Percentiles rank a stretch among this genome's conserved stretches.
phyloP scores from a whole-genome alignment of 140 eudicot species.

The Ambrosia hybrid region DNA sequence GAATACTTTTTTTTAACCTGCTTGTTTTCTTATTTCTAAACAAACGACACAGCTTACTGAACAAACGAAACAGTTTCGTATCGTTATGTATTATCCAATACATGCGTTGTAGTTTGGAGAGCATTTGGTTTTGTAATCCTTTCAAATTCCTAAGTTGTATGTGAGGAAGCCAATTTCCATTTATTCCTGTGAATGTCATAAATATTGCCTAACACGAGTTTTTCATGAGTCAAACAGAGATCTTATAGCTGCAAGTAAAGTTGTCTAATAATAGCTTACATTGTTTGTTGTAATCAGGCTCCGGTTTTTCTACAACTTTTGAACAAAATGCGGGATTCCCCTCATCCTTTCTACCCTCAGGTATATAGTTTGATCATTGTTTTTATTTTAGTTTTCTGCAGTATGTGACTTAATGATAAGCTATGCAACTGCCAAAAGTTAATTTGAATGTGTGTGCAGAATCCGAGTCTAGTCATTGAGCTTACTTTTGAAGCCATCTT shows the following conservation, averaged over 20 bases:
- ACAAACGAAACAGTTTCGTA: background rate
- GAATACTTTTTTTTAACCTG: slow-evolving; percentile 33
- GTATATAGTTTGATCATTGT: slow-evolving; percentile 31
- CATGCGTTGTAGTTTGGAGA: no score
- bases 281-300: slow-evolving; percentile 48
- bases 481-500: slow-evolving; percentile 8
- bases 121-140: no score
- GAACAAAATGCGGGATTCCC: slow-evolving; percentile 67
- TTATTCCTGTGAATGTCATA: background rate
- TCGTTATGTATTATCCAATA: background rate
- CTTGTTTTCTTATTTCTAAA: no score
- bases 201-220: background rate
- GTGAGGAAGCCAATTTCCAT: no score
- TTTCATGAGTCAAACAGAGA: slow-evolving; percentile 12
- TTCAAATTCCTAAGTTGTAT: slow-evolving; percentile 50
- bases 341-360: slow-evolving; percentile 84
- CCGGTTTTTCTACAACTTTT: slow-evolving; percentile 79
- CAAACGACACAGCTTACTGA: background rate
- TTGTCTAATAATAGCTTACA: slow-evolving; percentile 7
- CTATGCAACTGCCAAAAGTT: slow-evolving; percentile 12
- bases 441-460: slow-evolving; percentile 1
- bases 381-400: slow-evolving; percentile 4
- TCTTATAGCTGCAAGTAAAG: background rate
- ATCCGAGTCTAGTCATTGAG: slow-evolving; percentile 1
- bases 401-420: background rate